Base-by-base conservation (phyloP, 2,329 filamentous ascomycete species). In the Cladosporium austrohemisphaericum region DNA sequence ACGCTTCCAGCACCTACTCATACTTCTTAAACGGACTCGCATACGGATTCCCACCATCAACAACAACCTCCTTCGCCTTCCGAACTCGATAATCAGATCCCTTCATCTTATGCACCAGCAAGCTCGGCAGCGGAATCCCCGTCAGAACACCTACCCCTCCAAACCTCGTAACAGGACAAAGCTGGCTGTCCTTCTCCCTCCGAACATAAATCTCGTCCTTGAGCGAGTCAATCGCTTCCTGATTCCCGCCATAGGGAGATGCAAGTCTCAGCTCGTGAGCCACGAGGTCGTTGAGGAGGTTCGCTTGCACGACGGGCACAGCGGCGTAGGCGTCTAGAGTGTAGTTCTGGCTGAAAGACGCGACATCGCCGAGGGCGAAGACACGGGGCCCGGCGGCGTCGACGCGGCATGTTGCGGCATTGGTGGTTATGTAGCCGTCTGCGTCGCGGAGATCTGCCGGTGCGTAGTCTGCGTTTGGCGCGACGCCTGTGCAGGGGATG, bases 331-430 rank as follows among this genome's bases (percentile, higher is more conserved):
- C 63, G 49, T 68, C 63, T 26, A 61, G 56, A 13, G 68, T 54
- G 35, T 60, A 60, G 26, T 68, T 68, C 26, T 51, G 57, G 20
- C 55, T 59, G 44, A 64, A 66, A 5, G 55, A 54, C 4, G 65
- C 65, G 25, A 57, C 63, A 54, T 70, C 66, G 43, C 67, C 68
- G 29, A 69, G 53, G 38, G 62, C 63, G 53, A 68, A 71, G 45
- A 69, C 59, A 11, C 65, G 52, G 1, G 56, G 49, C 8, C 64
- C 57, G 0, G 54, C 61, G 18, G 41, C 54, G 18, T 63, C 55
- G 36, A 58, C 50, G 2, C 66, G 65, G 45, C 68, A 55, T 6
- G 64, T 67, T 14, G 49, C 38, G 3, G 47, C 22, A 49, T 65
- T 57, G 5, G 58, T 62, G 13, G 45, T 46, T 35, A 67, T 52